Percentiles rank a stretch among this genome's conserved stretches.
Conservation (phyloP, 2,329 filamentous ascomycete genomes). For the Hypoxylon sp. region DNA sequence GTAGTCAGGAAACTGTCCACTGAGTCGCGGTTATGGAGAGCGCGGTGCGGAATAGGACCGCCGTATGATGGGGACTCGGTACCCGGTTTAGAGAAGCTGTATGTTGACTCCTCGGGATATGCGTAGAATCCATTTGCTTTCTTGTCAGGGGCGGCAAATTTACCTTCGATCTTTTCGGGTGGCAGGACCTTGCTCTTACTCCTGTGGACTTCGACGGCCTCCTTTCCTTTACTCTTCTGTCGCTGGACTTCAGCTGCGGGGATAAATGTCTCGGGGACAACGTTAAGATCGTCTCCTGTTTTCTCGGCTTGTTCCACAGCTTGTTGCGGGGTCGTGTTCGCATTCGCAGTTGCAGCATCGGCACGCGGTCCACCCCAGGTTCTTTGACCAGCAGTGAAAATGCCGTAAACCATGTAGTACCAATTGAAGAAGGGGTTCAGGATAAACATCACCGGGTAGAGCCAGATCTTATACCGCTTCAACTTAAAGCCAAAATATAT, state of each 20-base stretch:
- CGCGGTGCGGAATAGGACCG: constrained; percentile 59
- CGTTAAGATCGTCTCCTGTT: constrained; percentile 87
- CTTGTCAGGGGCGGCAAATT: constrained; percentile 79
- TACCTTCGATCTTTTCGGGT: constrained; percentile 79
- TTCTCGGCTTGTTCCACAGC: constrained; percentile 85
- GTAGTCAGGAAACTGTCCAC: constrained; percentile 75
- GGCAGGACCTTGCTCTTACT: constrained; percentile 75
- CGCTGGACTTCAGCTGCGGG: constrained; percentile 65
- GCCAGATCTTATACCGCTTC: constrained; percentile 90
- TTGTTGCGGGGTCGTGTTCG: constrained; percentile 79
- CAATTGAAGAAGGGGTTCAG: constrained; percentile 98
- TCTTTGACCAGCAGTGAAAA: constrained; percentile 92
- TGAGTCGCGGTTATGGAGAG: constrained; percentile 70
- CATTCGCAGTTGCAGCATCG: constrained; percentile 85
- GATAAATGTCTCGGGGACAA: constrained; percentile 87
- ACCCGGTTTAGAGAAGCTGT: constrained; percentile 62
- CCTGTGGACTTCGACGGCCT: constrained; percentile 57
- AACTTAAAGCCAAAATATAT: constrained; percentile 92
- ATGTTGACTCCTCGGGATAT: constrained; percentile 75
- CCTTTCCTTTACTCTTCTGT: constrained; percentile 48
- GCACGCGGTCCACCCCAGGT: constrained; percentile 96
- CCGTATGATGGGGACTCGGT: constrained; percentile 39
- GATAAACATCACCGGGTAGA: constrained; percentile 96
- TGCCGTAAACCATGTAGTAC: constrained; percentile 97
- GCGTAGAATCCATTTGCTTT: constrained; percentile 77